Evolutionary conservation across 2,329 filamentous ascomycete genomes (phyloP).

Genomic region (Claviceps pazoutovae): DNA sequence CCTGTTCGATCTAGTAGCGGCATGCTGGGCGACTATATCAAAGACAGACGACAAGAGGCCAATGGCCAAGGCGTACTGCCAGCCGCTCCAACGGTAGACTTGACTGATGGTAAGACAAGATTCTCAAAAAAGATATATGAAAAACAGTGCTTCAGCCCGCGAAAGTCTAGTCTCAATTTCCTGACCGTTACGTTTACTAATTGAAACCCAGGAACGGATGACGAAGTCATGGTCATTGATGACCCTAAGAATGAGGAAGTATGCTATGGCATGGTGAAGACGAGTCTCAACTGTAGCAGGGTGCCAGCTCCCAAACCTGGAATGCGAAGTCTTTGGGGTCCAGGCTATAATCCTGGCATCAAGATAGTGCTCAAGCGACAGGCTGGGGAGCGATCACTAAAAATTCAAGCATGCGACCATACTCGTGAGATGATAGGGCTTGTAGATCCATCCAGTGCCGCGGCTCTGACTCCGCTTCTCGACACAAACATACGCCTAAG

Average conservation of each 20-base stretch:
- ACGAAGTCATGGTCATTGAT: conserved; percentile 42
- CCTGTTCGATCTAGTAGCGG: conserved; percentile 31
- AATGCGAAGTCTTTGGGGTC: conserved; percentile 41
- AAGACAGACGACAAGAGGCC: conserved; percentile 39
- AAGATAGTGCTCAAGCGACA: conserved; percentile 55
- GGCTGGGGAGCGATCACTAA: conserved; percentile 37
- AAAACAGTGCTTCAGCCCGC: neutral
- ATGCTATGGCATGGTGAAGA: conserved; percentile 67
- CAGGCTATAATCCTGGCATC: conserved; percentile 55
- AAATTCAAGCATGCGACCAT: conserved; percentile 62
- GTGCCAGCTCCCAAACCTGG: conserved; percentile 58
- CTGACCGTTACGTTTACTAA: neutral
- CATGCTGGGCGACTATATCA: conserved; percentile 52
- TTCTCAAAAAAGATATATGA: neutral
- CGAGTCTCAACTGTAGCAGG: conserved; percentile 49
- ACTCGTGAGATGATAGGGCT: conserved; percentile 58
- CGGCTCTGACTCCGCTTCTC: conserved; percentile 57
- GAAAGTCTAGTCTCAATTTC: neutral
- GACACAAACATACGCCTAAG: conserved; percentile 54
- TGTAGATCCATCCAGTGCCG: conserved; percentile 55
- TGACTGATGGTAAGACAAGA: conserved; percentile 35
- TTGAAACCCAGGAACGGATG: conserved; percentile 27
- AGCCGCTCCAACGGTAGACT: conserved; percentile 37
- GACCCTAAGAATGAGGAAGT: conserved; percentile 56
- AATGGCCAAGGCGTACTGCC: conserved; percentile 11